Evolutionary conservation across 495 filamentous ascomycete genomes (phyloP), one percentile per base, ranked within the genome.

Genomic region (Tuber borchii): DNA sequence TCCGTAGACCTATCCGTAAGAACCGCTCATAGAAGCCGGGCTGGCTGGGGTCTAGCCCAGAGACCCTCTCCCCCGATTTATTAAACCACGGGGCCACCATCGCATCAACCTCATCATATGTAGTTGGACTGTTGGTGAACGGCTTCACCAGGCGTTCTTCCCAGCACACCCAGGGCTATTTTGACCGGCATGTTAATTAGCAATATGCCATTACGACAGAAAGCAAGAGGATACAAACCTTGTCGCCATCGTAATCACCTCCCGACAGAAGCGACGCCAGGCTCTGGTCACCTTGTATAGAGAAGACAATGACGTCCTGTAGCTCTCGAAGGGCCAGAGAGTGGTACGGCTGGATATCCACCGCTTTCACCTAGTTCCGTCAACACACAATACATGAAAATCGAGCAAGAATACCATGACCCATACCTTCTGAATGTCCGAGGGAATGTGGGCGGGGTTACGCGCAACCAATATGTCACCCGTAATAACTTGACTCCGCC

Each of bases 171-270:
- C 93, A 95, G 0, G 90, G 78, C 79, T 81, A 37, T 75, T 26
- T 61, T 20, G 69, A 42, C 22, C 70, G 16, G 17, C 34, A 5
- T 19, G 26, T 12, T 69, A 20, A 39, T 26, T 26, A 20, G 8
- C 16, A 9, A 40, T 14, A 9, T 1, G 20, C 51, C 34, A 48
- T 45, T 48, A 74, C 7, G 4, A 71, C 26, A 61, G 10, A 43
- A 19, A 69, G 48, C 68, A 34, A 77, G 6, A 65, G 2, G 56
- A 26, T 44, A 46, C 77, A 70, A 14, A 83, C 92, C 61, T 87
- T 91, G 78, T 99, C 95, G 0, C 95, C 95, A 76, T 97, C 95
- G 82, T 97, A 97, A 84, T 99, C 95, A 14, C 95, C 95, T 20
- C 95, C 95, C 6, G 93, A 95, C 0, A 97, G 86, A 83, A 93